Evolutionary conservation across 1,139 yeast genomes (phyloP).

Genomic region (Taphrina deformans): DNA sequence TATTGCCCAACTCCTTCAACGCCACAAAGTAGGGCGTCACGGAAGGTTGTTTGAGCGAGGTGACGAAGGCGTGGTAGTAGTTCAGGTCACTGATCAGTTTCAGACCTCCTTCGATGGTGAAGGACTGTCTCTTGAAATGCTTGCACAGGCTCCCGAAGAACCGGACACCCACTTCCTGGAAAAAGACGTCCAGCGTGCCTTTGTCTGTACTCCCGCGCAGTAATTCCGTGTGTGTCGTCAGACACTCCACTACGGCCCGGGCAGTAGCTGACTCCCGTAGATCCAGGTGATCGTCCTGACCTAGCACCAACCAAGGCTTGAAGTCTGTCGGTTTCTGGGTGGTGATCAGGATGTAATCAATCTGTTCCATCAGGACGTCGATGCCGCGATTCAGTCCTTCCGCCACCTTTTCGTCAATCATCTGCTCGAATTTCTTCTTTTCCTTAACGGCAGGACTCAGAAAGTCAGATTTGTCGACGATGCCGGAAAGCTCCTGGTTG

Average conservation of each 20-base stretch:
- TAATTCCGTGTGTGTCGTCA: conserved; percentile 72
- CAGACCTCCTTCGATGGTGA: conserved; percentile 81
- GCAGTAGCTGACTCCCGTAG: conserved; percentile 47
- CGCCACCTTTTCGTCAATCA: conserved; percentile 85
- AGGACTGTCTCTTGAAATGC: conserved; percentile 63
- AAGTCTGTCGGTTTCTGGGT: conserved; percentile 58
- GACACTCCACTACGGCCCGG: conserved; percentile 56
- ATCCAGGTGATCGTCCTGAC: conserved; percentile 28
- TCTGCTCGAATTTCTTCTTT: conserved; percentile 74
- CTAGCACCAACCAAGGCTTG: conserved; percentile 47
- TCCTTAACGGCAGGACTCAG: conserved; percentile 76
- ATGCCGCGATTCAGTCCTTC: conserved; percentile 89
- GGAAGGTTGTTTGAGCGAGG: conserved; percentile 63
- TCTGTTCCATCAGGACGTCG: conserved; percentile 78
- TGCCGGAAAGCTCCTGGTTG: conserved; percentile 74
- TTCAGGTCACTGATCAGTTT: conserved; percentile 62
- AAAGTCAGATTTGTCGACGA: conserved; percentile 73
- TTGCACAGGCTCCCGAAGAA: conserved; percentile 76
- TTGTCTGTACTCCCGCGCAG: conserved; percentile 83
- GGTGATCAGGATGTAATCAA: conserved; percentile 56
- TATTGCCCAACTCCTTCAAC: conserved; percentile 77
- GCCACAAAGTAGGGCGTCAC: conserved; percentile 77
- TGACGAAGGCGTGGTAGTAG: conserved; percentile 68
- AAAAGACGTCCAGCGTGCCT: conserved; percentile 84
- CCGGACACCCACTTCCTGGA: conserved; percentile 88